A percentile compares a stretch with the other conserved stretches of the same genome.
phyloP scores from a whole-genome alignment of 768 basidiomycete species.

The Cystobasidium ongulense region DNA sequence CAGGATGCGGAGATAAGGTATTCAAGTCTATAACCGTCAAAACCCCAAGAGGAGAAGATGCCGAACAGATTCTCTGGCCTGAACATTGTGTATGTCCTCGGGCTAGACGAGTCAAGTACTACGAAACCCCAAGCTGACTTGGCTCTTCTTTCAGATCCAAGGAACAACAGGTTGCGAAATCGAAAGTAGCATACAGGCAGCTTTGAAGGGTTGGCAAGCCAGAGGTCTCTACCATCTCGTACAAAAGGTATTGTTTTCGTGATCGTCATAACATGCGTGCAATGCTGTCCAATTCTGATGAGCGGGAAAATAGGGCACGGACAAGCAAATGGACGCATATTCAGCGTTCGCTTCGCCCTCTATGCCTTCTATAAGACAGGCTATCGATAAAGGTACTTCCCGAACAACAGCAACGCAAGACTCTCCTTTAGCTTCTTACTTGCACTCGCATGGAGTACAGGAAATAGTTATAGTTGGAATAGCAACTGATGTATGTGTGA shows the following conservation, averaged over 20 bases:
- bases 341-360: constrained; percentile 57
- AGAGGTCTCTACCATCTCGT: constrained; percentile 39
- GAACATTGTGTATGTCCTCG: constrained; percentile 56
- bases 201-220: constrained; percentile 47
- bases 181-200: constrained; percentile 53
- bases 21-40: constrained; percentile 39
- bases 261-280: background rate
- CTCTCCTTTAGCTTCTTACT: constrained; percentile 52
- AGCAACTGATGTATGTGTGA: constrained; percentile 73
- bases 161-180: constrained; percentile 56
- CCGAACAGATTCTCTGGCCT: constrained; percentile 65
- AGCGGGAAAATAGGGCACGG: constrained; percentile 54
- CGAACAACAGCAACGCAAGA: constrained; percentile 43
- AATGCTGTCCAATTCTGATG: background rate
- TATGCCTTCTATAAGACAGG: constrained; percentile 21
- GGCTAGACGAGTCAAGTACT: constrained; percentile 11
- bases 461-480: constrained; percentile 58
- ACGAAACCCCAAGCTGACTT: no score
- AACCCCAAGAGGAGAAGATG: constrained; percentile 35
- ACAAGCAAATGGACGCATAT: constrained; percentile 63
- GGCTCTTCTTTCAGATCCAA: constrained; percentile 46
- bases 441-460: constrained; percentile 49
- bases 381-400: constrained; percentile 43
- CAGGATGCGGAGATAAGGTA: constrained; percentile 48
- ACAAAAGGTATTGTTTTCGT: constrained; percentile 42